phyloP scores from a whole-genome alignment of 2,329 filamentous ascomycete genomes.

The Colletotrichum sp. region DNA sequence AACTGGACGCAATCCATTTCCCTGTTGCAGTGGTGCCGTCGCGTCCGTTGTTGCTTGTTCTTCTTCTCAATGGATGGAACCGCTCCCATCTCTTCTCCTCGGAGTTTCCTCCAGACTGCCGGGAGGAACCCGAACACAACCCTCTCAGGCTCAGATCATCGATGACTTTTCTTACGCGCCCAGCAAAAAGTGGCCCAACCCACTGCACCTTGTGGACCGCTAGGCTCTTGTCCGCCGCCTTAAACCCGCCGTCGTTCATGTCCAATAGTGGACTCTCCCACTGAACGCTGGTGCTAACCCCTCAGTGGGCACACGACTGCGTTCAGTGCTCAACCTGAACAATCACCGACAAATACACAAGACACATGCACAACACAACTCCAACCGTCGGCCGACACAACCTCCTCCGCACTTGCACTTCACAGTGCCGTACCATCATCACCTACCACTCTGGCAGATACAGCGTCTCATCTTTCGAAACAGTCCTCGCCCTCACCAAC shows the following conservation, averaged over 20 bases:
- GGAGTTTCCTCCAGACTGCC: neutral
- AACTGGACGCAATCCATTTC: slow-evolving; percentile 9
- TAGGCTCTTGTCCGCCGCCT: neutral
- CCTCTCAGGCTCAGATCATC: neutral
- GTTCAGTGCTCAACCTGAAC: neutral
- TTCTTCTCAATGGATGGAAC: neutral
- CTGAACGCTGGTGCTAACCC: neutral
- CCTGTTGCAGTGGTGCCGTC: neutral
- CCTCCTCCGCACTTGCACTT: neutral
- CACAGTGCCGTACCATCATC: neutral
- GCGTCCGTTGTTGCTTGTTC: neutral
- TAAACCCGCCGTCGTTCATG: neutral
- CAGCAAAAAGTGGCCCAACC: neutral
- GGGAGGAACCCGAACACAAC: neutral
- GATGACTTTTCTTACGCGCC: neutral
- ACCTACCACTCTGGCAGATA: neutral
- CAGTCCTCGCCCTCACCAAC: neutral
- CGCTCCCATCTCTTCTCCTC: neutral
- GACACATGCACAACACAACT: neutral
- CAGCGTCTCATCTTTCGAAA: slow-evolving; percentile 17
- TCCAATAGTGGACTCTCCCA: neutral
- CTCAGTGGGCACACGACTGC: neutral
- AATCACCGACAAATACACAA: neutral
- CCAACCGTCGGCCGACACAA: neutral
- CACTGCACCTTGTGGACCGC: neutral